phyloP scores from a whole-genome alignment of 345 rosid genomes.

The Boechera retrofracta region DNA sequence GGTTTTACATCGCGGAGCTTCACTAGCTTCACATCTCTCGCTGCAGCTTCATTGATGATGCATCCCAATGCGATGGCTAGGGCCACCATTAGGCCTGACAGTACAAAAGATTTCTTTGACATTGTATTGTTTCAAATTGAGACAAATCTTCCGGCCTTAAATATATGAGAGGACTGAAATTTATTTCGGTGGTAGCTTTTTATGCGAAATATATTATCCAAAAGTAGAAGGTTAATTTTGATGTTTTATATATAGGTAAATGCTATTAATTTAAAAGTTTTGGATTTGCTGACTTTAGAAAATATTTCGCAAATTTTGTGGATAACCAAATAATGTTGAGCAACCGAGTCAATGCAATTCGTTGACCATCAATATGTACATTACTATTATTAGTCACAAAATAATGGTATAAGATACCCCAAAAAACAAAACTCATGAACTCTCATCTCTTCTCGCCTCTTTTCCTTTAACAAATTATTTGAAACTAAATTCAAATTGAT shows the following conservation, averaged over 20 bases:
- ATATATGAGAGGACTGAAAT: constrained; percentile 15
- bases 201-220: neutral
- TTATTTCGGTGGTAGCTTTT: constrained; percentile 6
- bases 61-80: constrained; percentile 31
- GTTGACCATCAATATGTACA: constrained; percentile 19
- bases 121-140: constrained; percentile 24
- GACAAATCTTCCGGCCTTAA: neutral
- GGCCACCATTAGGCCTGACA: constrained; percentile 11
- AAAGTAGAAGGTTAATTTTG: constrained; percentile 19
- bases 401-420: constrained; percentile 25
- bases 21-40: constrained; percentile 41
- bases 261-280: constrained; percentile 1
- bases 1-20: constrained; percentile 41
- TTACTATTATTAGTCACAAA: constrained; percentile 27
- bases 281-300: constrained; percentile 7
- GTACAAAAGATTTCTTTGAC: constrained; percentile 12
- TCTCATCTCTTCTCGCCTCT: constrained; percentile 30
- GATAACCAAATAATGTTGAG: constrained; percentile 29
- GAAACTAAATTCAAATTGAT: constrained; percentile 39
- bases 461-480: constrained; percentile 45
- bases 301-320: constrained; percentile 11
- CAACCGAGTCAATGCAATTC: neutral
- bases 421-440: constrained; percentile 3
- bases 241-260: neutral
- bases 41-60: constrained; percentile 20